A percentile compares a stretch with the other conserved stretches of the same genome.
Conservation (phyloP, 768 basidiomycete genomes). For the Daedalea quercina region DNA sequence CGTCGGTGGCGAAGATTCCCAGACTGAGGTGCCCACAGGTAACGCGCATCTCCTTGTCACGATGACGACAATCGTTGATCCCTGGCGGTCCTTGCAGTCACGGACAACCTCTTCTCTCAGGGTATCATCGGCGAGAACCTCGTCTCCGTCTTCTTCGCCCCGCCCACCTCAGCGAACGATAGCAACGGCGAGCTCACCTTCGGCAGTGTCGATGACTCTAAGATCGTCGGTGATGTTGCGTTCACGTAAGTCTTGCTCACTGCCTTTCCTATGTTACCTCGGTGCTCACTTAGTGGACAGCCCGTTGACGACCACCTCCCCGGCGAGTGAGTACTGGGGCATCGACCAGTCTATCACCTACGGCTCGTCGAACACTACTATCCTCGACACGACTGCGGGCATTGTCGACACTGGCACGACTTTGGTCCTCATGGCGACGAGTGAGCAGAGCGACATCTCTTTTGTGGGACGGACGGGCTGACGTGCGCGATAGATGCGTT, state of each 20-base stretch:
- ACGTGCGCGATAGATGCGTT: conserved; percentile 15
- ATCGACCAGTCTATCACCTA: conserved; percentile 29
- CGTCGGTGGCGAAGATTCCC: not conserved
- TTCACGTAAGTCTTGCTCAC: conserved; percentile 16
- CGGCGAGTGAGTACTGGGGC: conserved; percentile 27
- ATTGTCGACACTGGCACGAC: conserved; percentile 35
- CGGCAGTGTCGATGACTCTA: conserved; percentile 26
- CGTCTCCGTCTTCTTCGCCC: conserved; percentile 28
- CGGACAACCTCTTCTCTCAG: conserved; percentile 28
- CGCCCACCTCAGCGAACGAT: conserved; percentile 18
- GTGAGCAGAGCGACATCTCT: conserved; percentile 7
- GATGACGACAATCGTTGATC: not conserved
- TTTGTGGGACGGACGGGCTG: not conserved
- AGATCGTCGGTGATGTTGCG: conserved; percentile 26
- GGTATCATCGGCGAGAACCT: conserved; percentile 20
- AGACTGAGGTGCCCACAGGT: not conserved
- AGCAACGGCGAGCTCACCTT: conserved; percentile 33
- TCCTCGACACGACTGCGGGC: conserved; percentile 24
- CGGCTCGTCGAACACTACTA: conserved; percentile 17
- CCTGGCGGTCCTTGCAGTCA: conserved; percentile 29
- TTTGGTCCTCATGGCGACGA: conserved; percentile 25
- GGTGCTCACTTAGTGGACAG: no score
- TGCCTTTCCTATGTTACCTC: no score
- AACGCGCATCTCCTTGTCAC: not conserved
- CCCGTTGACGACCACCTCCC: conserved; percentile 26